phyloP scores from a whole-genome alignment of 2,329 filamentous ascomycete genomes.

The Fusarium piperis region DNA sequence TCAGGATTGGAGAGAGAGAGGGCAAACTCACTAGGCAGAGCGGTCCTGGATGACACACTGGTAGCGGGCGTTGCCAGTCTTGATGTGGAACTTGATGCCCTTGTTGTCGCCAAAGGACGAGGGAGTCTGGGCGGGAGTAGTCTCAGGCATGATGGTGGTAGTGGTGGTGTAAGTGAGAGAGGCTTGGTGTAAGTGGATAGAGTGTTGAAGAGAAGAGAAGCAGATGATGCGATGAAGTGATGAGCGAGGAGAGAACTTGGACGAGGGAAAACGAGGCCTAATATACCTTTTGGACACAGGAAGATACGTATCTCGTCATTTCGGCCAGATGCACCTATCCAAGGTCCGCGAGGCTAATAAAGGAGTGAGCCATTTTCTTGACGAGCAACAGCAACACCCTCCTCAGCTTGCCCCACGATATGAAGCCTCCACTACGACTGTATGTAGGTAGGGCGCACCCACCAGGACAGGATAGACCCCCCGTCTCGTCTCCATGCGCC shows the following conservation, averaged over 20 bases:
- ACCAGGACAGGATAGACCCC: conserved; percentile 25
- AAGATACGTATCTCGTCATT: conserved; percentile 39
- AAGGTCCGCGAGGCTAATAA: conserved; percentile 36
- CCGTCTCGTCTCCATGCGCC: conserved; percentile 15
- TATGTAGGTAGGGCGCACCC: conserved; percentile 15
- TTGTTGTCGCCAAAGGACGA: conserved; percentile 48
- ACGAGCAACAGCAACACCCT: conserved; percentile 23
- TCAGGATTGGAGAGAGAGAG: neutral
- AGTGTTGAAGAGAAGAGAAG: neutral
- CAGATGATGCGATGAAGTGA: neutral
- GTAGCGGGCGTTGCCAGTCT: conserved; percentile 52
- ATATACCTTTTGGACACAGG: conserved; percentile 38
- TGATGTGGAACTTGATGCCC: conserved; percentile 59
- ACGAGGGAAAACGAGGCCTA: conserved; percentile 26
- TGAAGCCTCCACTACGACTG: conserved; percentile 25
- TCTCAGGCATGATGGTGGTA: conserved; percentile 35
- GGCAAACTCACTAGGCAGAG: conserved; percentile 52
- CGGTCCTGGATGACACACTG: conserved; percentile 57
- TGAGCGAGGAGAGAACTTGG: neutral
- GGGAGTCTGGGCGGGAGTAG: conserved; percentile 31
- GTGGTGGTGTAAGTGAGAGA: conserved; percentile 10
- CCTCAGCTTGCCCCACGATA: conserved; percentile 43
- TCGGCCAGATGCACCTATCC: conserved; percentile 23
- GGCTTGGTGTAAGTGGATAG: conserved; percentile 17
- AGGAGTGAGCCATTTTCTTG: conserved; percentile 44